Evolutionary conservation across 2,329 filamentous ascomycete species (phyloP).

Genomic region (Pyrenochaeta sp.): DNA sequence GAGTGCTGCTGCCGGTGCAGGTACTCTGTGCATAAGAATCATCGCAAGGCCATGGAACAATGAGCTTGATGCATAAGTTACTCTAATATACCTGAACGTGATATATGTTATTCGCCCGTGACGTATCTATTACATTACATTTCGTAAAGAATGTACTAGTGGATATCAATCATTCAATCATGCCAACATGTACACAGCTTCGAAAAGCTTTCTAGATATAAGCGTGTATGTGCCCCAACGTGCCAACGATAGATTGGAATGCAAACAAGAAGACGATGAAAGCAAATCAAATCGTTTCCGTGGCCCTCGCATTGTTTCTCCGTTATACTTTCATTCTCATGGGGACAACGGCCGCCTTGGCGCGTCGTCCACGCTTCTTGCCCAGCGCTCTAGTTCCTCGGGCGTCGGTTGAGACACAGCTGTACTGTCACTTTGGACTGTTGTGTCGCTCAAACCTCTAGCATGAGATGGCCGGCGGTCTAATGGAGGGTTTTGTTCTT

Average conservation of each 20-base stretch:
- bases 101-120: not conserved
- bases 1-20: too few relatives aligned
- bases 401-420: constrained; percentile 46
- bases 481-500: constrained; percentile 1
- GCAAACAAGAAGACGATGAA: not conserved
- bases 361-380: constrained; percentile 10
- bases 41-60: not conserved
- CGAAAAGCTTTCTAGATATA: not conserved
- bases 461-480: constrained; percentile 42
- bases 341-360: constrained; percentile 24
- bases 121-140: constrained; percentile 15
- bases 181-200: not conserved
- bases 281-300: too few relatives aligned
- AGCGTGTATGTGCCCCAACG: not conserved
- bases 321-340: not conserved
- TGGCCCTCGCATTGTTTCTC: not conserved
- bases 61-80: not conserved
- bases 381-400: constrained; percentile 44
- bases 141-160: constrained; percentile 29
- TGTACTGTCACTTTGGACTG: constrained; percentile 44
- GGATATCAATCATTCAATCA: constrained; percentile 18
- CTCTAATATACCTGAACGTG: not conserved
- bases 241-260: not conserved
- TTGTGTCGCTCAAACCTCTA: constrained; percentile 42
- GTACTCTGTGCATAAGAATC: too few relatives aligned